Evolutionary conservation across 306 rosid species (phyloP).

Genomic region (Acacia acuminata): DNA sequence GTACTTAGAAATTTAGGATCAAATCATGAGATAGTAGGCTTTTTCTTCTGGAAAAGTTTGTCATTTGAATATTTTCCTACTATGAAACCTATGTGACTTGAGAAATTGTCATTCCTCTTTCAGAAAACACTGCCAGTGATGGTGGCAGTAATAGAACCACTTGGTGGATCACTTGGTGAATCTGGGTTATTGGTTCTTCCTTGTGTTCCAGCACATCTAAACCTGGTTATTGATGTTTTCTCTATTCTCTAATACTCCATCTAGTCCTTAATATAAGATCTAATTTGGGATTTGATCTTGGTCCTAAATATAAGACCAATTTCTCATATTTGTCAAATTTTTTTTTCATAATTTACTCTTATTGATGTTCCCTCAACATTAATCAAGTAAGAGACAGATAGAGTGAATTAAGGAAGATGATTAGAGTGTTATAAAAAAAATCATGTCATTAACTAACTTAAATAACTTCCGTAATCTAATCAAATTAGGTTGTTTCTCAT

Average conservation of each 20-base stretch:
- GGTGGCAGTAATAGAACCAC: constrained; percentile 94
- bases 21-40: constrained; percentile 17
- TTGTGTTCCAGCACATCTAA: constrained; percentile 90
- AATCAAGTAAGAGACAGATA: no score
- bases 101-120: constrained; percentile 28
- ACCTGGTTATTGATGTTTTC: constrained; percentile 58
- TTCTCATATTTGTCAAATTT: no score
- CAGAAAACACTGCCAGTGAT: constrained; percentile 95
- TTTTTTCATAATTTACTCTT: no score
- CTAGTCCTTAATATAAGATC: no score
- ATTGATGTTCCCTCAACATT: no score
- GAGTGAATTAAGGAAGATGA: no score
- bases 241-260: no score
- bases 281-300: no score
- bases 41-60: background rate
- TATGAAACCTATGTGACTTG: background rate
- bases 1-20: constrained; percentile 22
- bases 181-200: constrained; percentile 93
- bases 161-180: constrained; percentile 81
- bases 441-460: no score
- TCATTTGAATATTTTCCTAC: background rate
- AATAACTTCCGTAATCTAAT: no score
- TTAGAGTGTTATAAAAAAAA: no score
- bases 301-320: no score
- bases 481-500: background rate